Conservation (phyloP, 73 alveolate species). For the Stentor roeselii region DNA sequence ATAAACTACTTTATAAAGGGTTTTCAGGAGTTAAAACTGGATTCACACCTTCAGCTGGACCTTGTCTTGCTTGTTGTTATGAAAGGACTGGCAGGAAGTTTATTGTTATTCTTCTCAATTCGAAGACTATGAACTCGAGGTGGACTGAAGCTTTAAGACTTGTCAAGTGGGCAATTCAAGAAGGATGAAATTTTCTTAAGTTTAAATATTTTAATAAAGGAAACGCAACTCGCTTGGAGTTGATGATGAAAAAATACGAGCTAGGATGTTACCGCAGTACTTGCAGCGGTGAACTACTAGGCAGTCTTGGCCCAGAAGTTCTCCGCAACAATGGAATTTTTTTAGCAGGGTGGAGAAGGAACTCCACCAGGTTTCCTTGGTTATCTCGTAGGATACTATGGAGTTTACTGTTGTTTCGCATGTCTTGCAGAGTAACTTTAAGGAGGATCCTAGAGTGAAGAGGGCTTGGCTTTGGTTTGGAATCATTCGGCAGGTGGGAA, state of each 20-base stretch:
- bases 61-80: constrained; percentile 33
- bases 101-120: not conserved
- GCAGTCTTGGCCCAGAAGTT: not conserved
- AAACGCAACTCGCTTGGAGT: not conserved
- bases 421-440: not conserved
- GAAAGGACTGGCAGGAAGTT: not conserved
- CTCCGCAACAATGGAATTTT: not conserved
- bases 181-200: too few species aligned
- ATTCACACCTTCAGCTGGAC: constrained; percentile 60
- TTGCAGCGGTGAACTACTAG: not conserved
- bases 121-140: not conserved
- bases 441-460: not conserved
- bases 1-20: constrained; percentile 55
- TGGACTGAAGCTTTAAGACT: not conserved
- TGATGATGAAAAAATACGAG: not conserved
- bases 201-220: too few species aligned
- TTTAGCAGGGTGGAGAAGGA: not conserved
- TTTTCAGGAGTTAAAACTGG: constrained; percentile 64
- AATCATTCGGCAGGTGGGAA: not conserved
- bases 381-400: not conserved
- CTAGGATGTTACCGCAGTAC: not conserved
- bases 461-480: not conserved
- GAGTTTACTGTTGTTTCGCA: not conserved
- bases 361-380: not conserved
- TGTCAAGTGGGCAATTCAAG: not conserved